Conservation (phyloP, 1,139 yeast genomes). For the Lodderomyces orthopsilosis region DNA sequence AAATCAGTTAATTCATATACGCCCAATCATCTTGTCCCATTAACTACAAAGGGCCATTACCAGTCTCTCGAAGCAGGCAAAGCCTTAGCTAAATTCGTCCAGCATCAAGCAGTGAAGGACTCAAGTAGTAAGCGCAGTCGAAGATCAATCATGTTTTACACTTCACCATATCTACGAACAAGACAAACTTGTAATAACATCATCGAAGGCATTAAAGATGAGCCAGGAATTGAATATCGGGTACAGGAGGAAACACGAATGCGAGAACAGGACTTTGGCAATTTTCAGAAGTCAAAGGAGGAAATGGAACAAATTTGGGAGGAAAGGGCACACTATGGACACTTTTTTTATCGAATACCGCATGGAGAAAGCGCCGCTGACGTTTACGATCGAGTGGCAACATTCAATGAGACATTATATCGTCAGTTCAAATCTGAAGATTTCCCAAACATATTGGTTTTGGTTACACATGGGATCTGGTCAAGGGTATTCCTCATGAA, state of each 20-base stretch:
- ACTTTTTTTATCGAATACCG: constrained; percentile 86
- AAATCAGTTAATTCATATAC: constrained; percentile 70
- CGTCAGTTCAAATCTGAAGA: constrained; percentile 69
- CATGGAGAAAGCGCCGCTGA: constrained; percentile 96
- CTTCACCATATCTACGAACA: constrained; percentile 82
- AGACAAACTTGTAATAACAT: constrained; percentile 76
- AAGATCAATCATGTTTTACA: constrained; percentile 55
- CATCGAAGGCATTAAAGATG: constrained; percentile 54
- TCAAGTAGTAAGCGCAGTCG: constrained; percentile 18
- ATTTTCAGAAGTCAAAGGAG: constrained; percentile 74
- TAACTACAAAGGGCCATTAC: constrained; percentile 64
- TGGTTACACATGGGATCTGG: constrained; percentile 94
- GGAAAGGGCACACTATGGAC: constrained; percentile 86
- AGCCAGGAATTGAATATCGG: constrained; percentile 47
- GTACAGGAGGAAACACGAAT: constrained; percentile 84
- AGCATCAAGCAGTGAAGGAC: constrained; percentile 39
- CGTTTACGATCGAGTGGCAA: constrained; percentile 85
- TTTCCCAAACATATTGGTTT: constrained; percentile 71
- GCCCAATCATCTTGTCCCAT: constrained; percentile 74
- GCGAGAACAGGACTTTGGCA: constrained; percentile 94
- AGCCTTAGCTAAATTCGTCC: constrained; percentile 51
- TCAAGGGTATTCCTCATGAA: constrained; percentile 88
- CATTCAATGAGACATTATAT: constrained; percentile 82
- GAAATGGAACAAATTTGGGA: constrained; percentile 79
- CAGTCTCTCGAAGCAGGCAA: constrained; percentile 72